Evolutionary conservation across 805 yeast genomes (phyloP), one percentile per base, ranked within the genome.

Genomic region (Candida krabiensis): DNA sequence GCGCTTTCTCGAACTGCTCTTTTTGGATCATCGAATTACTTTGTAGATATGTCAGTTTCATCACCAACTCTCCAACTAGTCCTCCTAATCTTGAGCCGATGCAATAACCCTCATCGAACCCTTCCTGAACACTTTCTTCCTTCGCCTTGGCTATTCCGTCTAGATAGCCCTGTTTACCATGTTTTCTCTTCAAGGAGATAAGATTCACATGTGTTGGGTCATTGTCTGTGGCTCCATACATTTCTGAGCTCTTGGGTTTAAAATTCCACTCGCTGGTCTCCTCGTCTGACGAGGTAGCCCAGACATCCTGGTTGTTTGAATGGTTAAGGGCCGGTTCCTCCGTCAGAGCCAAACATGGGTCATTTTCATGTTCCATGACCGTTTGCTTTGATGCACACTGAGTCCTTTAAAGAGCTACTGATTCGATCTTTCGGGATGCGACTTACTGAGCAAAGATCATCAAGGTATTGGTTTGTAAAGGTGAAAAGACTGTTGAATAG

Each of bases 91-190:
- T 55, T 0, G 93, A 87, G 1, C 98, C 98, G 2, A 64, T 52
- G 0, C 86, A 87, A 49, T 79, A 90, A 0, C 91, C 91, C 2
- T 66, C 70, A 56, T 90, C 95, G 54, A 91, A 90, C 0, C 96
- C 96, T 9, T 65, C 54, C 55, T 90, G 97, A 17, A 88, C 63
- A 28, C 82, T 76, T 6, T 62, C 60, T 47, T 86, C 95, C 50
- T 86, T 82, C 4, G 87, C 77, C 12, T 58, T 61, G 1, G 86
- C 69, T 5, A 90, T 54, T 0, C 97, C 98, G 43, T 84, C 96
- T 4, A 87, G 61, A 49, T 86, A 90, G 0, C 97, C 98, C 45
- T 83, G 83, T 46, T 85, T 86, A 7, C 69, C 70, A 55, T 90
- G 96, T 8, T 69, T 71, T 21, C 90, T 63, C 49, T 75, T 64